Evolutionary conservation across 2,329 filamentous ascomycete genomes (phyloP).

Genomic region (Neofusicoccum kwambonambiense): DNA sequence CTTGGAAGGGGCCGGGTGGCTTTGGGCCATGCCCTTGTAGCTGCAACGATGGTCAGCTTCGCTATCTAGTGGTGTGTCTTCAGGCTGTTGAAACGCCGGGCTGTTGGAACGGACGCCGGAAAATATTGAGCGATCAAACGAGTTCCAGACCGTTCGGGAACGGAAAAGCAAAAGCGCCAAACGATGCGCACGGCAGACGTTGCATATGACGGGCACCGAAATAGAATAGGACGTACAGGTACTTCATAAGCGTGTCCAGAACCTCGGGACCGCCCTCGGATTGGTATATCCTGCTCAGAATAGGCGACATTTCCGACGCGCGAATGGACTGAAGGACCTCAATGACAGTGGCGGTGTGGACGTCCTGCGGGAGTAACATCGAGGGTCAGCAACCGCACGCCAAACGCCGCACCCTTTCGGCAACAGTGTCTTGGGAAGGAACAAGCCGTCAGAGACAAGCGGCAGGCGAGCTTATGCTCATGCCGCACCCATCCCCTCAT

Average conservation of each 20-base stretch:
- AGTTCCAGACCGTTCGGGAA: not conserved
- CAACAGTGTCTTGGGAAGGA: not conserved
- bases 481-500: conserved; percentile 16
- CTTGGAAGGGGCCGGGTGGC: conserved; percentile 27
- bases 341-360: conserved; percentile 81
- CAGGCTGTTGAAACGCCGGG: conserved; percentile 16
- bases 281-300: conserved; percentile 77
- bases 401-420: conserved; percentile 12
- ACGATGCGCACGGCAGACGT: not conserved
- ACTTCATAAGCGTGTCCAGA: conserved; percentile 95
- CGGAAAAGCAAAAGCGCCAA: not conserved
- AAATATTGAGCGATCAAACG: not conserved
- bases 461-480: conserved; percentile 24
- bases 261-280: conserved; percentile 79
- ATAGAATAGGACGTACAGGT: conserved; percentile 64
- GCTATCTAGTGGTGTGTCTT: not conserved
- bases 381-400: conserved; percentile 9
- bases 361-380: conserved; percentile 57
- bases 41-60: conserved; percentile 44
- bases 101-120: not conserved
- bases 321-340: conserved; percentile 97
- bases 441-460: not conserved
- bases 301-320: conserved; percentile 89
- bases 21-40: conserved; percentile 80
- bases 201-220: not conserved